Percentiles rank a stretch among this genome's conserved stretches.
phyloP scores from a whole-genome alignment of 495 filamentous ascomycete species.

The Physcia stellaris region DNA sequence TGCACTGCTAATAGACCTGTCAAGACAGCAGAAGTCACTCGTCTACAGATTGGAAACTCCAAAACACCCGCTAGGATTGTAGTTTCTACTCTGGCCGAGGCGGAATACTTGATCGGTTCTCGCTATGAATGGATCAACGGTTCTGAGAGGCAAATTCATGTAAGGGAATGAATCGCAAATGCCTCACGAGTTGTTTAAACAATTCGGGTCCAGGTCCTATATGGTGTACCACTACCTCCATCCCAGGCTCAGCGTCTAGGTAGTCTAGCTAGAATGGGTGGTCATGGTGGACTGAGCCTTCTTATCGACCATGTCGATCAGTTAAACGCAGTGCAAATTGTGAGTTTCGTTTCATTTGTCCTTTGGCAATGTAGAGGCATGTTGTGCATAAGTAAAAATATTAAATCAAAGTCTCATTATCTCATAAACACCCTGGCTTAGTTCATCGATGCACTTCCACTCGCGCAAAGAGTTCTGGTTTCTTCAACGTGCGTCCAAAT shows the following conservation, averaged over 20 bases:
- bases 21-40: conserved; percentile 59
- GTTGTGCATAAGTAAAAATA: no score
- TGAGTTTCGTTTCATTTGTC: no score
- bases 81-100: conserved; percentile 67
- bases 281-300: conserved; percentile 40
- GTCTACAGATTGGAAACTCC: conserved; percentile 53
- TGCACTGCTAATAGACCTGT: no score
- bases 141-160: conserved; percentile 39
- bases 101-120: conserved; percentile 52
- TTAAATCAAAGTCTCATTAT: no score
- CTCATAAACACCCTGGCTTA: no score
- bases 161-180: conserved; percentile 19
- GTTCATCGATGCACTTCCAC: no score
- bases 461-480: no score
- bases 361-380: no score
- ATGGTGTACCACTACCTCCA: conserved; percentile 58
- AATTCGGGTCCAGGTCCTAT: conserved; percentile 43
- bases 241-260: conserved; percentile 47
- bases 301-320: conserved; percentile 64
- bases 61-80: conserved; percentile 47
- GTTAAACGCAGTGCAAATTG: conserved; percentile 28
- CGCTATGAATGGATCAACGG: conserved; percentile 43
- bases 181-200: not conserved
- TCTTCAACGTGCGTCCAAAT: no score
- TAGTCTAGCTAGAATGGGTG: conserved; percentile 32